These are phyloP conservation scores for Daedalea quercina DNA, from an alignment of 768 basidiomycete species.

Conservation along the genomic window DNA sequence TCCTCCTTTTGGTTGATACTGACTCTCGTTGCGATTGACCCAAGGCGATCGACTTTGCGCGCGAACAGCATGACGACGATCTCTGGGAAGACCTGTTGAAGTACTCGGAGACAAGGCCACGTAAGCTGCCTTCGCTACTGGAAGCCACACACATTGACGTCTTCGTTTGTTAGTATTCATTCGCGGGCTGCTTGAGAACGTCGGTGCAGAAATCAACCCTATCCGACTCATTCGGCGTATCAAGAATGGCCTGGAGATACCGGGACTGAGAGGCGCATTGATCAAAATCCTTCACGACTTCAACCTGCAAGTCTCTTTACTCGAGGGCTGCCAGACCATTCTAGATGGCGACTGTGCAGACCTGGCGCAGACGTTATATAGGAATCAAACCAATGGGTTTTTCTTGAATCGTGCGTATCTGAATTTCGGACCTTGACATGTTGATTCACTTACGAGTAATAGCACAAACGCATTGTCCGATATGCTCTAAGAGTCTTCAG, in stretches of 20 bases:
- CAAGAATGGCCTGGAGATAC: conserved; percentile 93
- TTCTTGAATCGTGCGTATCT: conserved; percentile 58
- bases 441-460: conserved; percentile 1
- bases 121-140: conserved; percentile 28
- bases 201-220: conserved; percentile 93
- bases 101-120: conserved; percentile 90
- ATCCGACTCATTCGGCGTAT: conserved; percentile 91
- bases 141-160: background rate
- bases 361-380: conserved; percentile 62
- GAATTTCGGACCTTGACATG: background rate
- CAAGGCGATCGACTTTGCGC: conserved; percentile 96
- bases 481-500: conserved; percentile 58
- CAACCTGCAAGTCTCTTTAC: conserved; percentile 85
- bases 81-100: conserved; percentile 94
- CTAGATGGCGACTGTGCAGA: conserved; percentile 76
- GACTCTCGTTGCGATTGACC: background rate
- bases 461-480: conserved; percentile 61
- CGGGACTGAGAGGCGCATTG: conserved; percentile 86
- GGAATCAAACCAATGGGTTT: conserved; percentile 75
- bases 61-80: conserved; percentile 94
- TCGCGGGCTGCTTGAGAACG: conserved; percentile 89
- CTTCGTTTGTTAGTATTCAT: conserved; percentile 65
- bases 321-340: conserved; percentile 90
- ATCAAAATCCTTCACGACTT: conserved; percentile 98
- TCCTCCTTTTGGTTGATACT: background rate